Evolutionary conservation across 139 green algal genomes (phyloP).

Genomic region (Coelastrella sp.): DNA sequence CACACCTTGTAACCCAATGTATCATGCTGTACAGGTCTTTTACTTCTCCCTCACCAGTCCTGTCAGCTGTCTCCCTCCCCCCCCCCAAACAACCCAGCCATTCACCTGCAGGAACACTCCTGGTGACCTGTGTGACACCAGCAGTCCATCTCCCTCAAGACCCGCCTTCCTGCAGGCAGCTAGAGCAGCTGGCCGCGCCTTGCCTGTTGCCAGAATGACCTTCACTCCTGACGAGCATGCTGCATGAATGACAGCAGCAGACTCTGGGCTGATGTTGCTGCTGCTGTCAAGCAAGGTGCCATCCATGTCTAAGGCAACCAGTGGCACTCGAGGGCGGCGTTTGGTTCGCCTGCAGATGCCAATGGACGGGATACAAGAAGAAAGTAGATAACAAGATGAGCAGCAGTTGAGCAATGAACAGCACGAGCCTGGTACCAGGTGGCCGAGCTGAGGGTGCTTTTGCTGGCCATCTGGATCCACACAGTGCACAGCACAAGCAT

Average conservation of each 20-base stretch:
- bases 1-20: too few relatives aligned
- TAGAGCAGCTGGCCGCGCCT: conserved; percentile 90
- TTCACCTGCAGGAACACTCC: conserved; percentile 92
- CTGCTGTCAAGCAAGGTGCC: conserved; percentile 82
- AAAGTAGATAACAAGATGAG: background rate
- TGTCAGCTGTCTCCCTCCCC: too few relatives aligned
- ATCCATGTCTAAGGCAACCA: conserved; percentile 88
- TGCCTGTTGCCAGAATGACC: conserved; percentile 94
- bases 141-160: conserved; percentile 72
- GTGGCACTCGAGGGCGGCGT: conserved; percentile 13
- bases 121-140: conserved; percentile 68
- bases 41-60: too few relatives aligned
- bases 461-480: too few relatives aligned
- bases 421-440: too few relatives aligned
- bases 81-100: background rate
- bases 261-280: conserved; percentile 69
- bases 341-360: background rate
- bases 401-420: background rate
- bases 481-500: too few relatives aligned
- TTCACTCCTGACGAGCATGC: conserved; percentile 72
- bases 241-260: conserved; percentile 73
- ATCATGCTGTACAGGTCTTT: too few relatives aligned
- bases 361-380: background rate
- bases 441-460: too few relatives aligned
- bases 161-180: conserved; percentile 68